Conservation (phyloP, 306 rosid genomes). For the Rubus idaeus region DNA sequence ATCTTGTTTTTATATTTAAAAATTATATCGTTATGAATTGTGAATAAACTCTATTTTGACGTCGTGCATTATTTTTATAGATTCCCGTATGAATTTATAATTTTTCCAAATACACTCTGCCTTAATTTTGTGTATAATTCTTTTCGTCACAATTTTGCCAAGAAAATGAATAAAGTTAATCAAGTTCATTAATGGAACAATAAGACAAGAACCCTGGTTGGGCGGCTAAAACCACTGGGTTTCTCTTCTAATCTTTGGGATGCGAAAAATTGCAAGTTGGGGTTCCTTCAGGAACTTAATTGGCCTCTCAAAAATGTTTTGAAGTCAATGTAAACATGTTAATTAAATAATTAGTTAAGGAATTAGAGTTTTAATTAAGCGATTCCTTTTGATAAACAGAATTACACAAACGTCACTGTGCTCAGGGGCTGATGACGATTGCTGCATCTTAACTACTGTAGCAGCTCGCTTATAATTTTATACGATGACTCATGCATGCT, state of each 20-base stretch:
- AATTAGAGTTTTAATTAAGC: neutral
- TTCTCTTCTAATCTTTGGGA: constrained; percentile 10
- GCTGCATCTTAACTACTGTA: neutral
- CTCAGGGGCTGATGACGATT: constrained; percentile 36
- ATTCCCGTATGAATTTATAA: no score
- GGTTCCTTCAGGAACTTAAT: neutral
- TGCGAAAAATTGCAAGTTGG: constrained; percentile 16
- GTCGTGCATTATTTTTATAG: no score
- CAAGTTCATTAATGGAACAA: constrained; percentile 13
- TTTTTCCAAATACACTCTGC: neutral
- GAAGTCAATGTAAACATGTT: constrained; percentile 4
- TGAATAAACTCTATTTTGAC: no score
- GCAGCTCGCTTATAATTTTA: neutral
- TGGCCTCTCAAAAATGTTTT: neutral
- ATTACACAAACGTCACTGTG: constrained; percentile 39
- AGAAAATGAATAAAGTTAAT: neutral
- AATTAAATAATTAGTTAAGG: neutral
- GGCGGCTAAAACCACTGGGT: constrained; percentile 23
- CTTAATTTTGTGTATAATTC: neutral
- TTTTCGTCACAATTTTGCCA: neutral
- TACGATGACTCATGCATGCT: neutral
- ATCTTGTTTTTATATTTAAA: no score
- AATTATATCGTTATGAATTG: no score
- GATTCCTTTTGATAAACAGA: constrained; percentile 18
- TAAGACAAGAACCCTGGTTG: constrained; percentile 17